Base-by-base conservation (phyloP, 768 basidiomycete genomes). In the Coprinopsis sp. region DNA sequence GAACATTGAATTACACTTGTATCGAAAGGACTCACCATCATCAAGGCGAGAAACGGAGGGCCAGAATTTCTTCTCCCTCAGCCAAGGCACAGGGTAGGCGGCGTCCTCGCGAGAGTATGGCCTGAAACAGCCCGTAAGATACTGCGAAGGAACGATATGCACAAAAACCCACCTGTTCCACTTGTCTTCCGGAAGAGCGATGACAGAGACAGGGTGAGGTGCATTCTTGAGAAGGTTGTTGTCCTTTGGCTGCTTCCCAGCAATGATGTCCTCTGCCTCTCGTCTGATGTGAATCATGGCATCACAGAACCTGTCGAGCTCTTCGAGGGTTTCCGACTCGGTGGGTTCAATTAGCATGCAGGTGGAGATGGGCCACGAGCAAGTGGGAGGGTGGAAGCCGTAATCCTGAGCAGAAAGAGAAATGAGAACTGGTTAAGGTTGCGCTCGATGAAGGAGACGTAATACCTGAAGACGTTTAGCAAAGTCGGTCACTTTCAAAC, bases 311-410 rank as follows among this genome's bases (percentile, higher is more conserved):
- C 85, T 79, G 59, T 98, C 91, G 43, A 98, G 79, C 64, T 97
- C 95, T 51, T 93, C 87, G 23, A 96, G 74, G 0, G 89, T 82
- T 68, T 98, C 95, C 0, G 91, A 94, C 65, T 98, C 95, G 2
- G 95, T 98, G 5, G 95, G 95, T 67, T 98, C 95, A 52, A 97
- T 96, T 43, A 96, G 76, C 91, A 96, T 96, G 59, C 89, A 94
- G 1, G 95, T 96, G 16, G 91, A 84, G 52, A 90, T 93, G 5
- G 96, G 96, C 96, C 96, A 98, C 5, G 93, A 93, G 65, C 92
- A 95, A 4, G 96, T 99, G 2, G 96, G 96, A 33, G 92, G 93
- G 62, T 96, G 92, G 76, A 96, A 89, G 47, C 92, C 91, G 57
- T 86, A 93, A 62, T 92, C 89, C 82, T 90, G 45, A 28, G 27